Evolutionary conservation across 2,329 filamentous ascomycete species (phyloP), one percentile per base, ranked within the genome.

Genomic region (Dactylellina haptotyla): DNA sequence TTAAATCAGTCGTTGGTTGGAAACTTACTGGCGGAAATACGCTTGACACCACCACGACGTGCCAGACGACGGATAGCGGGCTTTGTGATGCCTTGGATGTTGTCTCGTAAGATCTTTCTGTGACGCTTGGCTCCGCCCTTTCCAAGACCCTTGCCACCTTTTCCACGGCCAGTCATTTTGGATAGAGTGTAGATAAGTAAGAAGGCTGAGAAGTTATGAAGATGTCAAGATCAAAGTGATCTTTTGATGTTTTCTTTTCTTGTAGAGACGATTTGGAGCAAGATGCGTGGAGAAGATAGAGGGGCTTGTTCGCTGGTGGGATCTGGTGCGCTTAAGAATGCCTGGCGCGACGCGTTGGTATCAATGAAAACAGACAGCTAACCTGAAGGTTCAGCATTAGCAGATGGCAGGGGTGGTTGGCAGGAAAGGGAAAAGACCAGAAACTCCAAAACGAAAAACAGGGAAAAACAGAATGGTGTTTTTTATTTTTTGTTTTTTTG

Each of bases 71-170:
- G 90, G 84, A 97, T 97, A 80, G 93, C 93, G 80, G 93, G 93
- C 91, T 97, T 97, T 82, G 93, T 97, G 82, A 97, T 97, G 85
- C 93, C 93, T 86, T 97, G 93, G 82, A 97, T 97, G 90, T 97
- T 97, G 90, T 97, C 93, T 85, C 93, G 92, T 84, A 97, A 88
- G 87, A 97, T 97, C 91, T 97, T 97, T 82, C 94, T 90, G 86
- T 97, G 93, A 85, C 93, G 93, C 90, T 97, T 98, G 85, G 94
- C 94, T 84, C 93, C 93, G 78, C 93, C 93, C 89, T 97, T 97
- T 83, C 93, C 93, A 84, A 97, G 92, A 83, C 93, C 93, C 89
- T 97, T 97, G 83, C 93, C 93, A 84, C 93, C 93, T 86, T 96
- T 96, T 83, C 92, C 92, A 83, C 69, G 62, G n/a, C 69, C 69